Conservation (phyloP, 441 rosid species). For the Arabidopsis hybrid region DNA sequence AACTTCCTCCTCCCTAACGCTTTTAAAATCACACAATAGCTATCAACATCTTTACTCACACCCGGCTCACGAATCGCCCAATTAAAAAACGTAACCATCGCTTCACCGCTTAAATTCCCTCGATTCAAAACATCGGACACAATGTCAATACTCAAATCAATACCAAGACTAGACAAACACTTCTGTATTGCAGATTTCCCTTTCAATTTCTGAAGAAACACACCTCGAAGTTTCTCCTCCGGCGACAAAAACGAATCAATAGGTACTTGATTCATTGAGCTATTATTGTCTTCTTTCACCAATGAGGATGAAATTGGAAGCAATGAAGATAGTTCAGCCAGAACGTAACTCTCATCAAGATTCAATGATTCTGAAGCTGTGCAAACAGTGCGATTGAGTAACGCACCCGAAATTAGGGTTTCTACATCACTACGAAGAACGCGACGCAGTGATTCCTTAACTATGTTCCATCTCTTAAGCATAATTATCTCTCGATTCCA, state of each 20-base stretch:
- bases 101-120: slow-evolving; percentile 77
- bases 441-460: slow-evolving; percentile 10
- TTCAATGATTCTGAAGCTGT: slow-evolving; percentile 27
- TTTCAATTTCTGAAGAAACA: slow-evolving; percentile 75
- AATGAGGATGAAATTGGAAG: slow-evolving; percentile 50
- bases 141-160: slow-evolving; percentile 59
- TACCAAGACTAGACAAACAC: slow-evolving; percentile 56
- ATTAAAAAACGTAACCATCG: slow-evolving; percentile 70
- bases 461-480: slow-evolving; percentile 33
- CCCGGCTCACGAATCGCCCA: slow-evolving; percentile 77
- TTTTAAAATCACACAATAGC: slow-evolving; percentile 63
- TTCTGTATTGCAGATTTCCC: slow-evolving; percentile 61
- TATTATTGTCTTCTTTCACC: slow-evolving; percentile 6
- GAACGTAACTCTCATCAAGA: slow-evolving; percentile 59
- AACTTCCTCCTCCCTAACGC: slow-evolving; percentile 84
- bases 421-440: neutral
- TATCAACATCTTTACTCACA: slow-evolving; percentile 52
- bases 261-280: slow-evolving; percentile 30
- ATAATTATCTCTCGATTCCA: slow-evolving; percentile 26
- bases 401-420: neutral
- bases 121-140: slow-evolving; percentile 67
- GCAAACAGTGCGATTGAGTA: slow-evolving; percentile 17
- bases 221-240: slow-evolving; percentile 84
- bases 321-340: slow-evolving; percentile 65
- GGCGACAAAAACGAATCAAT: slow-evolving; percentile 67